phyloP scores from a whole-genome alignment of 306 rosid genomes.

The Amphicarpaea edgeworthii region DNA sequence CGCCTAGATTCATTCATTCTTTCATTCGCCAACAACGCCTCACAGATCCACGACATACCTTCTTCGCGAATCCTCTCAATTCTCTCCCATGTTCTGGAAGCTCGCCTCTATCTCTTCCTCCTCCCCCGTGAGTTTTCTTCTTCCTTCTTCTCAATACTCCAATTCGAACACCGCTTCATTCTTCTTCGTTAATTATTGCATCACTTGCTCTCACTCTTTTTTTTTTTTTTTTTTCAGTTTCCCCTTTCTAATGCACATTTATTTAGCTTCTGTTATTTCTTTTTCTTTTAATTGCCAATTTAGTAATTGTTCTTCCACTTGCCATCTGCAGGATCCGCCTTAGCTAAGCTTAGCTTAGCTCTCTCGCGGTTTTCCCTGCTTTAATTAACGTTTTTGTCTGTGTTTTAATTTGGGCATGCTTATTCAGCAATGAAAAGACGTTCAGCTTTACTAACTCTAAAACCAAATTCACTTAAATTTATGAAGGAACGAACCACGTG shows the following conservation, averaged over 20 bases:
- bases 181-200: neutral
- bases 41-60: constrained; percentile 9
- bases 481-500: neutral
- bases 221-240: neutral
- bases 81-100: constrained; percentile 98
- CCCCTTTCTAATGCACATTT: neutral
- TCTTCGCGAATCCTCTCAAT: too few relatives aligned
- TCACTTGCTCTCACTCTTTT: neutral
- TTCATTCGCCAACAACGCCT: neutral
- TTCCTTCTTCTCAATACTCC: too few relatives aligned
- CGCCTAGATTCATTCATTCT: constrained; percentile 9
- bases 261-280: neutral
- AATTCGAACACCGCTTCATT: neutral
- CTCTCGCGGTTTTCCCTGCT: constrained; percentile 5
- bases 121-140: constrained; percentile 75
- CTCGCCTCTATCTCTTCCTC: constrained; percentile 86
- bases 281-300: neutral
- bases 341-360: too few relatives aligned
- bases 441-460: neutral
- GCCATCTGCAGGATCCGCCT: constrained; percentile 33
- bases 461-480: neutral
- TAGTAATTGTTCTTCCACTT: neutral
- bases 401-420: neutral
- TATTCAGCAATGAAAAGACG: neutral
- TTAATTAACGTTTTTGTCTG: constrained; percentile 17